Base-by-base conservation (phyloP, 306 rosid genomes). In the Lablab purpureus region DNA sequence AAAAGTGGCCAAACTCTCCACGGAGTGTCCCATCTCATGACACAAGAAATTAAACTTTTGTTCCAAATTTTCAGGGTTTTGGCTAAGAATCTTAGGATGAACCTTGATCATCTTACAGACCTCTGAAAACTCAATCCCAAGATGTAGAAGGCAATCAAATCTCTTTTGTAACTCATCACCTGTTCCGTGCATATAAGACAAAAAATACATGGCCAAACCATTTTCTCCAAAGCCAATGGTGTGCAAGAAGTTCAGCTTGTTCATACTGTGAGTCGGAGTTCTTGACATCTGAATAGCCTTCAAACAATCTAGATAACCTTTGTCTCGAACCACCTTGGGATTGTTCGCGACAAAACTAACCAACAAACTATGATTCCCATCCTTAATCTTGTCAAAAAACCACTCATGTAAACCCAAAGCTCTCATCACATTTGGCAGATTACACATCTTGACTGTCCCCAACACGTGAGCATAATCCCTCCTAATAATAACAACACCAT, bases 211-310 rank as follows among this genome's bases (percentile, higher is more conserved):
- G 55, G 92, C 91, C 73, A 81, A 23, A 73, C 88, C 84, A 77
- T 90, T 94, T 87, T 91, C 96, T 50, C 98, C 98, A 84, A 87
- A 94, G 69, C 98, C 98, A 13, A 77, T 60, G 69, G 85, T 37
- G 75, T 85, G 97, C 87, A 94, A 70, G 84, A 91, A 90, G 36
- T 89, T 73, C 22, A 94, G 81, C 85, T 90, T 94, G 64, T 46
- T 68, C 88, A 94, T 79, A 52, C 76, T 84, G 78, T 87, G 90
- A 80, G 36, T 34, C 5, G 86, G 80, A 6, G 79, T 80, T 51
- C 87, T 80, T 2, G 89, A 73, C 80, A 36, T 82, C 40, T 25
- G 62, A 77, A 90, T 85, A 52, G 41, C 76, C 84, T 85, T 83
- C 69, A 90, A 84, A 74, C 84, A 79, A 40, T 34, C 23, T 17